Base-by-base conservation (phyloP, 225 moss, liverwort and hornwort species). In the Takakia lepidozioides region DNA sequence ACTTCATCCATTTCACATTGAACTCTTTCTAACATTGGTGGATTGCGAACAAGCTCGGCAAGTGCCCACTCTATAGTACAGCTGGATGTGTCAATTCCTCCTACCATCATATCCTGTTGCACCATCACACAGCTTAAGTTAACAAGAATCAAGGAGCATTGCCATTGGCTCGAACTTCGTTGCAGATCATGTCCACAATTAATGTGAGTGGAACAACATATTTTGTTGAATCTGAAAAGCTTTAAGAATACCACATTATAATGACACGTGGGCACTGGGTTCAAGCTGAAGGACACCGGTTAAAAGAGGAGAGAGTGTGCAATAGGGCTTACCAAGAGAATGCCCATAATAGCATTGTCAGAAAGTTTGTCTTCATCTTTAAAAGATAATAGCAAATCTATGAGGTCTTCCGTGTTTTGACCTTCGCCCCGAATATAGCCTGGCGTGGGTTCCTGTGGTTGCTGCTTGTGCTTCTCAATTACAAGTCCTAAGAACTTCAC, bases 41-140 rank as follows among this genome's bases (percentile, higher is more conserved):
- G 81, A 51, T 73, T 59, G 22, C 77, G 77, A 55, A 82, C 60
- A 23, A 82, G 52, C 60, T 76, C 76, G 8, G 77, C 53, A 46
- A 82, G 64, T 29, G 81, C 72, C 81, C 81, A 82, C 58, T 82
- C 76, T 19, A 73, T 47, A 10, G 72, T 57, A 15, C 62, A 68
- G 37, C 62, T 63, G 24, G 56, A 52, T 24, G 76, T 66, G 29
- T 69, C 68, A 14, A 69, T 58, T 21, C 81, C 77, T 30, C 68
- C 69, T 4, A 68, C 47, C 65, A 82, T 41, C 46, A 57, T 42
- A 54, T 82, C 77, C 81, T 82, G 66, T 52, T n/a, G n/a, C n/a
- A n/a, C n/a, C n/a, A n/a, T n/a, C n/a, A n/a, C n/a, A n/a, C n/a
- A n/a, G n/a, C n/a, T n/a, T n/a, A n/a, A n/a, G n/a, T n/a, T n/a